Percentiles rank a stretch among this genome's conserved stretches.
These are phyloP conservation scores for Microstegium vimineum DNA, from an alignment of 176 grass and related monocot species.

Conservation along the genomic window DNA sequence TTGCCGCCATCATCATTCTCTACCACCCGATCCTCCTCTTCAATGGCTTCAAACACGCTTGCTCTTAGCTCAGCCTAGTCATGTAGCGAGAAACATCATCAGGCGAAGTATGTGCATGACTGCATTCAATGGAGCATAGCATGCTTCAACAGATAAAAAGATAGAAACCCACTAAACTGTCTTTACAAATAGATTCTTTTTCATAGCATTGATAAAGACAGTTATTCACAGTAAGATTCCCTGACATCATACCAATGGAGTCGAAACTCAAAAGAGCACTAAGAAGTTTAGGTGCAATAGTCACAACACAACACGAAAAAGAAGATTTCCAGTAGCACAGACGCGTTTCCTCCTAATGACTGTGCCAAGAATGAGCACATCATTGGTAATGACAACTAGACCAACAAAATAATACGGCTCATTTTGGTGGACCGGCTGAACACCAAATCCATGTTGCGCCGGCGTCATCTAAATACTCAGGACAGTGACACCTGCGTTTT, in stretches of 20 bases:
- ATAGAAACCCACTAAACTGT: not conserved
- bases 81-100: constrained; percentile 14
- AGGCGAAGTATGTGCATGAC: not conserved
- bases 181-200: not conserved
- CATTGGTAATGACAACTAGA: not conserved
- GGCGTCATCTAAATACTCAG: too few species aligned
- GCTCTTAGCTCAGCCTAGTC: constrained; percentile 83
- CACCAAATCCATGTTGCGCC: too few species aligned
- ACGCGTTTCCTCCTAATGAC: not conserved
- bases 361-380: not conserved
- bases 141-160: not conserved
- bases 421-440: too few species aligned
- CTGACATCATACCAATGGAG: not conserved
- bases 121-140: not conserved
- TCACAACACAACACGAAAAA: not conserved
- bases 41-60: constrained; percentile 94
- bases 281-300: not conserved
- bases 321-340: not conserved
- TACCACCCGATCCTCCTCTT: constrained; percentile 75
- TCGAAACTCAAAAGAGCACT: not conserved
- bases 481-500: too few species aligned
- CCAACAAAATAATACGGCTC: not conserved
- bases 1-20: constrained; percentile 62
- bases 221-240: not conserved
- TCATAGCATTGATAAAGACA: too few species aligned